Evolutionary conservation across 2,329 filamentous ascomycete genomes (phyloP).

Genomic region (Penicillium sp.): DNA sequence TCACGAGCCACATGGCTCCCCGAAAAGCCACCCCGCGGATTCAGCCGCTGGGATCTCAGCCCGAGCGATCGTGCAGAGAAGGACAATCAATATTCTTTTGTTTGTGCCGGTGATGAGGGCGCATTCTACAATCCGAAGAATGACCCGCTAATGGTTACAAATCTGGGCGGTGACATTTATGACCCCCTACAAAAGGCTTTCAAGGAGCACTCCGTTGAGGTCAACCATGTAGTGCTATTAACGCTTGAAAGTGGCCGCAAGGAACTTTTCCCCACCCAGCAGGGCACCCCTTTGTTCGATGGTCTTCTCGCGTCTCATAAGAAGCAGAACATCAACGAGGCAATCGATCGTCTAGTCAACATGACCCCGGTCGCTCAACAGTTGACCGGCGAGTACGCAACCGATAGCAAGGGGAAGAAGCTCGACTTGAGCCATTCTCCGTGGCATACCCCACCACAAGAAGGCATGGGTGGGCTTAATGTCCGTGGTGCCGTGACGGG

Average conservation of each 20-base stretch:
- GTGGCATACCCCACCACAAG: slow-evolving; percentile 20
- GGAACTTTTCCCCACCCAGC: slow-evolving; percentile 41
- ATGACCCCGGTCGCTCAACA: slow-evolving; percentile 35
- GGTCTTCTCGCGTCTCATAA: slow-evolving; percentile 31
- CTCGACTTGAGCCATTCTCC: slow-evolving; percentile 20
- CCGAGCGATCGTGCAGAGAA: slow-evolving; percentile 16
- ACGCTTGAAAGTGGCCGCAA: slow-evolving; percentile 44
- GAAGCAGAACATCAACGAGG: slow-evolving; percentile 19
- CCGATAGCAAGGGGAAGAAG: slow-evolving; percentile 29
- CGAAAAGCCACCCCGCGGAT: slow-evolving; percentile 27
- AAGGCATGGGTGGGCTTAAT: slow-evolving; percentile 35
- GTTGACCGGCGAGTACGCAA: slow-evolving; percentile 38
- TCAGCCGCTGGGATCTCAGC: slow-evolving; percentile 31
- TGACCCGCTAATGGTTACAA: slow-evolving; percentile 41
- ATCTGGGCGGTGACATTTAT: slow-evolving; percentile 34
- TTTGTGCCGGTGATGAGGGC: slow-evolving; percentile 14
- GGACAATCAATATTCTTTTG: slow-evolving; percentile 18
- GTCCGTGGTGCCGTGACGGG: slow-evolving; percentile 40
- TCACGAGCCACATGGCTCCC: slow-evolving; percentile 35
- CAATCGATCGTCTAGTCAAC: slow-evolving; percentile 28
- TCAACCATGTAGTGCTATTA: slow-evolving; percentile 41
- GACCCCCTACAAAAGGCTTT: slow-evolving; percentile 30
- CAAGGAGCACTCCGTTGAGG: slow-evolving; percentile 29
- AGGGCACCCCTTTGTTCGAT: slow-evolving; percentile 35
- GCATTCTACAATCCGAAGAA: slow-evolving; percentile 33